phyloP scores from a whole-genome alignment of 2,329 filamentous ascomycete species.

The Capronia coronata region DNA sequence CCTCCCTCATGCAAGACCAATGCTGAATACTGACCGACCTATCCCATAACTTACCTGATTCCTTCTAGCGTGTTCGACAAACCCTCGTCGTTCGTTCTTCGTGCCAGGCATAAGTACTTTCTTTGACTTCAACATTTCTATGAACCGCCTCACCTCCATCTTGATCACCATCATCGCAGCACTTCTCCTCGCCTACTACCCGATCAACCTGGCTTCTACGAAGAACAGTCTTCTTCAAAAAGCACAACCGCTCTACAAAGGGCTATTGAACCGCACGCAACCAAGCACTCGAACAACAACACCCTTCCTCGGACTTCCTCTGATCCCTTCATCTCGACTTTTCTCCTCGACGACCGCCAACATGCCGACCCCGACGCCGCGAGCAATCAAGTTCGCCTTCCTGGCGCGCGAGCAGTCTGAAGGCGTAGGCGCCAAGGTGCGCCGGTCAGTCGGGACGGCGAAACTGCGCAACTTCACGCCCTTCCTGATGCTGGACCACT shows the following conservation, averaged over 20 bases:
- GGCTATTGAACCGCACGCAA: conserved; percentile 5
- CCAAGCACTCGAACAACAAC: conserved; percentile 4
- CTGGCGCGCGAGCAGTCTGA: conserved; percentile 79
- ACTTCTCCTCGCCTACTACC: conserved; percentile 15
- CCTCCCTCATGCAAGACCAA: background rate
- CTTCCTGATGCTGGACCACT: conserved; percentile 95
- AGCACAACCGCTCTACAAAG: conserved; percentile 15
- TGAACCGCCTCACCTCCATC: conserved; percentile 17
- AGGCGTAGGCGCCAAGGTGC: conserved; percentile 78
- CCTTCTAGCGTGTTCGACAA: conserved; percentile 19
- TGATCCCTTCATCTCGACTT: conserved; percentile 3
- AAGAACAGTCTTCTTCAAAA: conserved; percentile 17
- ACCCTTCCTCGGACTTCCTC: conserved; percentile 10
- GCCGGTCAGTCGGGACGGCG: conserved; percentile 78
- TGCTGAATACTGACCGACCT: background rate
- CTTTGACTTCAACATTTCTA: conserved; percentile 6
- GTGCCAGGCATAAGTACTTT: conserved; percentile 18
- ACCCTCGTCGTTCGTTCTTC: no score
- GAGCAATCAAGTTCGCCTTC: conserved; percentile 76
- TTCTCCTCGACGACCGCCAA: conserved; percentile 19
- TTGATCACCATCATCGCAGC: conserved; percentile 21
- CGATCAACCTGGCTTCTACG: conserved; percentile 18
- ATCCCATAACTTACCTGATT: background rate
- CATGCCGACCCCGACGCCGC: conserved; percentile 57
- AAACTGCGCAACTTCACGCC: conserved; percentile 80